Evolutionary conservation across 148 eudicot species (phyloP).

Genomic region (Fagopyrum esculentum): DNA sequence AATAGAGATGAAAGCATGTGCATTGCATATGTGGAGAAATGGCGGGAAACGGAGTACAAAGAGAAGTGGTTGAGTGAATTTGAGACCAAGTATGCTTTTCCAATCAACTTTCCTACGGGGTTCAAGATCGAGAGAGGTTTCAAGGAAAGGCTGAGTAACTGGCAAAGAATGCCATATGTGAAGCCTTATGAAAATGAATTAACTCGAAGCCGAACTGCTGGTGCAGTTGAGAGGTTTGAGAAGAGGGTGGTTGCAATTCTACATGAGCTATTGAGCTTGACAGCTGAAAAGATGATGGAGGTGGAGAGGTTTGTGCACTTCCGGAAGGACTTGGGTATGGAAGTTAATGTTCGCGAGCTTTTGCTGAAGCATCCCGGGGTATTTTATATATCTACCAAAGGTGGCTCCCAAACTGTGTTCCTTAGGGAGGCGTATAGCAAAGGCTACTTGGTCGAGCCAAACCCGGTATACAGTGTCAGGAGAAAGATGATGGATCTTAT

Average conservation of each 20-base stretch:
- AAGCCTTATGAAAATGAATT: slow-evolving; percentile 60
- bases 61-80: slow-evolving; percentile 87
- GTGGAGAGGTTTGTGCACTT: slow-evolving; percentile 63
- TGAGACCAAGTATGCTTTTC: slow-evolving; percentile 77
- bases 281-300: slow-evolving; percentile 62
- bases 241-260: slow-evolving; percentile 63
- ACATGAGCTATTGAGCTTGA: slow-evolving; percentile 73
- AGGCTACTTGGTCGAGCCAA: slow-evolving; percentile 40
- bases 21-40: slow-evolving; percentile 50
- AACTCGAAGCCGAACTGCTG: slow-evolving; percentile 32
- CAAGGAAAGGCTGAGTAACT: slow-evolving; percentile 56
- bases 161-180: slow-evolving; percentile 67
- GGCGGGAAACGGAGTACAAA: slow-evolving; percentile 62
- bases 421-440: slow-evolving; percentile 61
- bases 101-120: slow-evolving; percentile 66
- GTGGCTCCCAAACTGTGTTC: slow-evolving; percentile 40
- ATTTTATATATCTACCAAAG: slow-evolving; percentile 61
- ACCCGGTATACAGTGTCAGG: slow-evolving; percentile 40
- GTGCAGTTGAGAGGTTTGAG: slow-evolving; percentile 60
- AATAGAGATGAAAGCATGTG: slow-evolving; percentile 32
- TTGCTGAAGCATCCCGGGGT: slow-evolving; percentile 71
- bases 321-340: slow-evolving; percentile 62
- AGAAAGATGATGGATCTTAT: slow-evolving; percentile 70
- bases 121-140: slow-evolving; percentile 53
- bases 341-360: slow-evolving; percentile 57